Evolutionary conservation across 2,329 filamentous ascomycete species (phyloP).

Genomic region (Neofusicoccum laricinum): DNA sequence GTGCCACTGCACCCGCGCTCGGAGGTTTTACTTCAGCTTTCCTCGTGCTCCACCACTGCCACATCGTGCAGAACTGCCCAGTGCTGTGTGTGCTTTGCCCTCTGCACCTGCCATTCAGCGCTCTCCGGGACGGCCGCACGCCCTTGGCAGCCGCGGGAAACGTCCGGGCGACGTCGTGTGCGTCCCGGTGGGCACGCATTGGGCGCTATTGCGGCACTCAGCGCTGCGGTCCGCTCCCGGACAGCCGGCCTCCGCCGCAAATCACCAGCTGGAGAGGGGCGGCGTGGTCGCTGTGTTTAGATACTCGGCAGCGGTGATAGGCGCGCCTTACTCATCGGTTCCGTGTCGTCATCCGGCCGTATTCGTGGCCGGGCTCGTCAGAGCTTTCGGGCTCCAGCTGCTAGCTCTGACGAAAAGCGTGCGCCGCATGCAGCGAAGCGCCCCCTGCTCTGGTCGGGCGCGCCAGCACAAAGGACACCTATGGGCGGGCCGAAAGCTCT

Average conservation of each 20-base stretch:
- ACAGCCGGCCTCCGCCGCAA: too few relatives aligned
- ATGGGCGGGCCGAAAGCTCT: conserved; percentile 11
- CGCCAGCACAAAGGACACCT: conserved; percentile 12
- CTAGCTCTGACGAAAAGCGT: conserved; percentile 5
- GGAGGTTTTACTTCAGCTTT: background rate
- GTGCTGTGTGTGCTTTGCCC: background rate
- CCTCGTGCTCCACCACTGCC: background rate
- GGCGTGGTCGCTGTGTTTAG: background rate
- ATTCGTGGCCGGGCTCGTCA: conserved; percentile 2
- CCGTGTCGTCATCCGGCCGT: conserved; percentile 1
- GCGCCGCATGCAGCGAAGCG: conserved; percentile 7
- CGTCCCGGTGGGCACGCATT: background rate
- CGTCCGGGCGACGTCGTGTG: background rate
- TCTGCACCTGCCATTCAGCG: background rate
- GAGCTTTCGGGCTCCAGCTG: background rate
- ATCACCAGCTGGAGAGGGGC: too few relatives aligned
- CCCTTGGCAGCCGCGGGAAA: background rate
- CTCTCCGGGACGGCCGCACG: background rate
- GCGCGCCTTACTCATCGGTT: background rate
- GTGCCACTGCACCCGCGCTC: background rate
- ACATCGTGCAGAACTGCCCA: background rate
- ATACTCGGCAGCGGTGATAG: background rate
- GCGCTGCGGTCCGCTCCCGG: too few relatives aligned
- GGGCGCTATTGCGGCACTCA: too few relatives aligned
- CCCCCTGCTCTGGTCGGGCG: conserved; percentile 9